phyloP scores from a whole-genome alignment of 345 rosid genomes.

The Iberis pinnata region DNA sequence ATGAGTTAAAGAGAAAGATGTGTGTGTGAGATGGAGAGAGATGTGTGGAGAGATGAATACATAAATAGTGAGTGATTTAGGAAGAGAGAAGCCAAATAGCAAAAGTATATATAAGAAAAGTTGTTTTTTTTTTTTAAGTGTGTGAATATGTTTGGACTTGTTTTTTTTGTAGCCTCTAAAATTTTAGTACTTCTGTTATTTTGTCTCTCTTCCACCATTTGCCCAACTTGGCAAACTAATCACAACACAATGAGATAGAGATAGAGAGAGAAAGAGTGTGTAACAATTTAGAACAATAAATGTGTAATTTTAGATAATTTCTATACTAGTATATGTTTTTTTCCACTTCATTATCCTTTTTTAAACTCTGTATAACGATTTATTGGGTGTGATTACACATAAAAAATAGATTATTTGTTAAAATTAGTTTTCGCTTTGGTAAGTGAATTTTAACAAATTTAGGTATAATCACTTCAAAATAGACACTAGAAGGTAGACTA shows the following conservation, averaged over 20 bases:
- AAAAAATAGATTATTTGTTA: conserved; percentile 3
- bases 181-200: conserved; percentile 33
- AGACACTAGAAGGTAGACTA: too few relatives aligned
- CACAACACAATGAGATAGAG: conserved; percentile 22
- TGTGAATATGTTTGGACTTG: conserved; percentile 32
- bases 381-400: conserved; percentile 17
- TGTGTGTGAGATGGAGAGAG: conserved; percentile 33
- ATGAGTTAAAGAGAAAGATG: conserved; percentile 21
- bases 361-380: conserved; percentile 19
- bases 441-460: conserved; percentile 8
- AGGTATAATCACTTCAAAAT: conserved; percentile 18
- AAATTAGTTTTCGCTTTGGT: conserved; percentile 18
- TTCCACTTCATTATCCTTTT: conserved; percentile 24
- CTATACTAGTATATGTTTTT: conserved; percentile 10
- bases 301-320: conserved; percentile 19
- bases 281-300: conserved; percentile 20
- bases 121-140: conserved; percentile 6
- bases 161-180: conserved; percentile 33
- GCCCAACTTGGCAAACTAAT: conserved; percentile 34
- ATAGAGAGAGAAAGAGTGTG: conserved; percentile 21
- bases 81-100: conserved; percentile 35
- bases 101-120: conserved; percentile 14
- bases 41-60: conserved; percentile 31
- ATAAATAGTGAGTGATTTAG: conserved; percentile 30
- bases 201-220: conserved; percentile 25